Evolutionary conservation across 2,329 filamentous ascomycete genomes (phyloP).

Genomic region (Didymella pomorum): DNA sequence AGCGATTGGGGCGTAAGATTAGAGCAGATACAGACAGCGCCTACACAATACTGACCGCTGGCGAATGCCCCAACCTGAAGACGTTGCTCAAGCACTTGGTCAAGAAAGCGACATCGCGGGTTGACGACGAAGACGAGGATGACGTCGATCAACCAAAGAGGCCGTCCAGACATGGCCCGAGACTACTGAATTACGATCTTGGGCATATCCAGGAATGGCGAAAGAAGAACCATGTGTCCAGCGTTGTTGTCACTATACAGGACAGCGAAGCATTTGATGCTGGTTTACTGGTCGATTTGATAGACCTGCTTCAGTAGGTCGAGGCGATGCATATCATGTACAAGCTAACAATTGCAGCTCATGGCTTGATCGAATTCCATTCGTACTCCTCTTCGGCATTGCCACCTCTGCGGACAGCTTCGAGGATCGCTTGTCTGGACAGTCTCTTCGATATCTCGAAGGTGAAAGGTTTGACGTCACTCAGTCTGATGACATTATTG

Average conservation of each 20-base stretch:
- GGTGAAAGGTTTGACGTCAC: constrained; percentile 81
- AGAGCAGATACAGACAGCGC: constrained; percentile 55
- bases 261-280: constrained; percentile 85
- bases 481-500: constrained; percentile 74
- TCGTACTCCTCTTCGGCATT: constrained; percentile 79
- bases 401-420: constrained; percentile 84
- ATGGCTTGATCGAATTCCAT: constrained; percentile 79
- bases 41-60: constrained; percentile 73
- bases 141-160: constrained; percentile 24
- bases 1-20: constrained; percentile 65
- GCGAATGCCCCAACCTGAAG: constrained; percentile 77
- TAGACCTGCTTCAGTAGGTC: constrained; percentile 71
- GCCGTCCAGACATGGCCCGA: constrained; percentile 61
- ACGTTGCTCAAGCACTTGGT: constrained; percentile 76
- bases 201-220: constrained; percentile 72
- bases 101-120: constrained; percentile 65
- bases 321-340: background rate
- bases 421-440: constrained; percentile 75
- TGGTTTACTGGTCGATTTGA: constrained; percentile 72
- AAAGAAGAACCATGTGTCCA: constrained; percentile 60
- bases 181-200: constrained; percentile 80
- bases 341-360: constrained; percentile 54
- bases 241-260: constrained; percentile 76
- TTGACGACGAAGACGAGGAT: constrained; percentile 65
- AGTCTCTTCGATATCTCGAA: constrained; percentile 70